These are phyloP conservation scores for Abortiporus biennis DNA, from an alignment of 1,284 basidiomycete genomes.

Conservation along the genomic window DNA sequence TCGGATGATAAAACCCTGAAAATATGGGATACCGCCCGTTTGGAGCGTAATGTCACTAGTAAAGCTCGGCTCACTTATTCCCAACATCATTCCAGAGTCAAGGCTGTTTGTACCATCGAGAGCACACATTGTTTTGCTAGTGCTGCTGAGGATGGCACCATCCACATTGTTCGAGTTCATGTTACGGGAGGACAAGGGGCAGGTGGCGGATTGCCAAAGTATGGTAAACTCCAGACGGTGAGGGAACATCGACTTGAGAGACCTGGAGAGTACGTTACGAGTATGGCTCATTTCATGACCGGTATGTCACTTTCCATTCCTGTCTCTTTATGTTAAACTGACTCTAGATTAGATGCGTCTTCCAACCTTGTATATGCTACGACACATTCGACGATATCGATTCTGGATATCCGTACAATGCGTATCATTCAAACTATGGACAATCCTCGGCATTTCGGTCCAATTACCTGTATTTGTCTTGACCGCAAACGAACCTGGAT, in stretches of 20 bases:
- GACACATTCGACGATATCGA: constrained; percentile 68
- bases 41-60: constrained; percentile 77
- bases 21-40: constrained; percentile 76
- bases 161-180: constrained; percentile 82
- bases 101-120: constrained; percentile 77
- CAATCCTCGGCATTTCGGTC: constrained; percentile 82
- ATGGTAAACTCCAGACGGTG: constrained; percentile 70
- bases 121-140: constrained; percentile 86
- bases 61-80: constrained; percentile 73
- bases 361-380: constrained; percentile 84
- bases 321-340: neutral
- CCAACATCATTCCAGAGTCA: constrained; percentile 77
- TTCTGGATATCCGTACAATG: constrained; percentile 89
- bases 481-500: constrained; percentile 85
- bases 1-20: constrained; percentile 85
- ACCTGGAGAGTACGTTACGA: constrained; percentile 71
- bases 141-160: constrained; percentile 79
- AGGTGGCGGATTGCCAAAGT: constrained; percentile 68
- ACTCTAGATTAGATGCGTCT: constrained; percentile 40
- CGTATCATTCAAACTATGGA: constrained; percentile 68
- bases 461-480: constrained; percentile 80
- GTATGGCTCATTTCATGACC: constrained; percentile 71
- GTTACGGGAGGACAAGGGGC: constrained; percentile 32
- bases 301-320: constrained; percentile 37
- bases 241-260: constrained; percentile 67